A percentile compares a stretch with the other conserved stretches of the same genome.
Conservation (phyloP, 257 asterid species). For the Nicotiana undulata region DNA sequence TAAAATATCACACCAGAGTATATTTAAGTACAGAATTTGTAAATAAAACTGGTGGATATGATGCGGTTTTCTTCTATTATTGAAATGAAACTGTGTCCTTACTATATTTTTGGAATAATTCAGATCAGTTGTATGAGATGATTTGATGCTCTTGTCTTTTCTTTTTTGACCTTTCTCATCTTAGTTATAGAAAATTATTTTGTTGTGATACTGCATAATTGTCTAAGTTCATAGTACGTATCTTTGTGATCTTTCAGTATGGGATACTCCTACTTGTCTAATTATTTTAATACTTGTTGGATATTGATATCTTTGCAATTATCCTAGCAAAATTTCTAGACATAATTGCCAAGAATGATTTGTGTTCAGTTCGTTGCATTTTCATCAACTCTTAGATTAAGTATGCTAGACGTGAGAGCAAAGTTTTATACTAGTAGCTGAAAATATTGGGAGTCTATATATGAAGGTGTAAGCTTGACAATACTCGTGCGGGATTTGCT, state of each 20-base stretch:
- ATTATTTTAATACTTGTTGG: background rate
- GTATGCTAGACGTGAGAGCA: no score
- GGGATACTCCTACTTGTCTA: background rate
- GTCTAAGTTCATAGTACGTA: conserved; percentile 1
- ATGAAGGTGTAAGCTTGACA: no score
- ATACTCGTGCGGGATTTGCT: fast-evolving
- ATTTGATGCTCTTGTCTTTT: background rate
- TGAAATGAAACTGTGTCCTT: background rate
- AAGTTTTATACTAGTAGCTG: no score
- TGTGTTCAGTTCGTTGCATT: background rate
- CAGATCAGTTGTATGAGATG: background rate
- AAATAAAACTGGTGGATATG: no score
- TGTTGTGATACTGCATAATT: background rate
- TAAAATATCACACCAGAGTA: no score
- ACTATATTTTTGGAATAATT: background rate
- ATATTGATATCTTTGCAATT: background rate
- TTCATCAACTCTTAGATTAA: no score
- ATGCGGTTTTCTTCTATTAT: background rate
- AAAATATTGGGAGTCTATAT: no score
- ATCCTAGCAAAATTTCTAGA: background rate
- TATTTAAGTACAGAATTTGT: no score
- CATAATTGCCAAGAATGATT: background rate
- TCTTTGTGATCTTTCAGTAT: background rate
- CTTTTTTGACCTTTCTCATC: background rate
- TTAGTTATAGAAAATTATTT: background rate